A percentile compares a stretch with the other conserved stretches of the same genome.
Conservation (phyloP, 2,329 filamentous ascomycete genomes). For the Mollisiaceae sp. region DNA sequence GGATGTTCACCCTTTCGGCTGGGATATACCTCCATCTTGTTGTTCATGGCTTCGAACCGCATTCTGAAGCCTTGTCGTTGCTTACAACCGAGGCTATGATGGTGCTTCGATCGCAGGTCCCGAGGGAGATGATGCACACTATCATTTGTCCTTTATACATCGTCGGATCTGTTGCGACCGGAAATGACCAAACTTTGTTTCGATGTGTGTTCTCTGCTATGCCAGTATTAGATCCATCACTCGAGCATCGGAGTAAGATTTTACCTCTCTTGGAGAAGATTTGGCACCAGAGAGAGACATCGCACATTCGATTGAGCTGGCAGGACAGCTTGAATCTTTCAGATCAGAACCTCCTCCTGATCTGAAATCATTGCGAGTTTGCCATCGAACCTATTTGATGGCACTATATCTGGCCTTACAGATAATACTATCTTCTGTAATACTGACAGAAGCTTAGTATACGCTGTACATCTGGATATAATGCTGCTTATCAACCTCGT, state of each 20-base stretch:
- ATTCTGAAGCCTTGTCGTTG: constrained; percentile 23
- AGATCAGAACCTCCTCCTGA: constrained; percentile 29
- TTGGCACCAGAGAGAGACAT: constrained; percentile 29
- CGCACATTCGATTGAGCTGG: constrained; percentile 7
- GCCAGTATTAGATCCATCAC: constrained; percentile 35
- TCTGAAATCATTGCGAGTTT: constrained; percentile 20
- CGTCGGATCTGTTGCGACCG: constrained; percentile 33
- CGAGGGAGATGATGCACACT: constrained; percentile 27
- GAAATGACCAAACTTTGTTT: constrained; percentile 36
- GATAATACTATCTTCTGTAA: not conserved
- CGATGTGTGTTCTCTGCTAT: constrained; percentile 33
- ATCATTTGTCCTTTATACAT: constrained; percentile 38
- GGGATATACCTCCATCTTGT: constrained; percentile 38
- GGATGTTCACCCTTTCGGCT: constrained; percentile 34
- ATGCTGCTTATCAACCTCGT: not conserved
- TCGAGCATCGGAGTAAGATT: constrained; percentile 37
- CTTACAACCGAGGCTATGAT: constrained; percentile 31
- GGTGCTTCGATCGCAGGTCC: constrained; percentile 30
- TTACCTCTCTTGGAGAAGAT: constrained; percentile 38
- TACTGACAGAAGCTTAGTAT: not conserved
- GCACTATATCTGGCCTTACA: not conserved
- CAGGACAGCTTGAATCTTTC: constrained; percentile 13
- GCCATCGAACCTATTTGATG: not conserved
- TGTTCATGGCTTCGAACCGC: constrained; percentile 29
- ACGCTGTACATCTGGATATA: not conserved